phyloP scores from a whole-genome alignment of 148 eudicot genomes.

The Rhododendron henanense region DNA sequence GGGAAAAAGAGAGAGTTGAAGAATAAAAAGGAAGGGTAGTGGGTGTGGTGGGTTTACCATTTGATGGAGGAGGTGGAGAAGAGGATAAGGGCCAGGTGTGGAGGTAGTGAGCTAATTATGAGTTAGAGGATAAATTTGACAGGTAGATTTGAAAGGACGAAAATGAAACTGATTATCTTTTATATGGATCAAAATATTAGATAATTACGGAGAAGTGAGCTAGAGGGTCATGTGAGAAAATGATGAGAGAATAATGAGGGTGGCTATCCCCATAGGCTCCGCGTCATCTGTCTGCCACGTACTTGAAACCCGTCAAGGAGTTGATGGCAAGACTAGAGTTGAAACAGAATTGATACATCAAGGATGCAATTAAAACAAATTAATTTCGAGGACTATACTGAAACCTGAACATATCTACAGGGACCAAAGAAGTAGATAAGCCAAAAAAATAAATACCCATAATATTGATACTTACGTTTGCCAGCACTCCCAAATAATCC shows the following conservation, averaged over 20 bases:
- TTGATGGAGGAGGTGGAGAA: background rate
- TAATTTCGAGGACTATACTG: background rate
- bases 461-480: slow-evolving; percentile 56
- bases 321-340: background rate
- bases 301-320: background rate
- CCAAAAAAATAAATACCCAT: background rate
- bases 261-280: background rate
- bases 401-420: background rate
- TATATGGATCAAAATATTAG: background rate
- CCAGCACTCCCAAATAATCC: slow-evolving; percentile 97
- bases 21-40: background rate
- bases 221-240: background rate
- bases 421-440: background rate
- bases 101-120: background rate
- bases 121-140: background rate
- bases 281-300: background rate
- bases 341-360: background rate
- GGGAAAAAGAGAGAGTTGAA: background rate
- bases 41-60: background rate
- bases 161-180: background rate
- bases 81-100: background rate
- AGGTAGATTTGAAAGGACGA: background rate
- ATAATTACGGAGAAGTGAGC: background rate
- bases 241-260: background rate
- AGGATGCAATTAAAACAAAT: background rate